phyloP scores from a whole-genome alignment of 208 protist species.

The Wallacemonas rigidus region DNA sequence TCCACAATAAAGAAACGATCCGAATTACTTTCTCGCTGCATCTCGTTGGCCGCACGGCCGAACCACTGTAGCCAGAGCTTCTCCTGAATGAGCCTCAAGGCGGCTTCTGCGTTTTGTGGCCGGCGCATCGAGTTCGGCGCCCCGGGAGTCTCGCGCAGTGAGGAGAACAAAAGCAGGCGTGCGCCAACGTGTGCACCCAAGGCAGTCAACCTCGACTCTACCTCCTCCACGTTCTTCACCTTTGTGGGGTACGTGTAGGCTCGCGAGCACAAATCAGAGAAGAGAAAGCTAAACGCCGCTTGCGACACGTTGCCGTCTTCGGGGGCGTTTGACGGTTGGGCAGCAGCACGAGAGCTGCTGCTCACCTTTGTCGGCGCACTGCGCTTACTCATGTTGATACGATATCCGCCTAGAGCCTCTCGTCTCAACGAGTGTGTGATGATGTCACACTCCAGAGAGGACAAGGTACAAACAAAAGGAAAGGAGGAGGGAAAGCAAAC shows the following conservation, averaged over 20 bases:
- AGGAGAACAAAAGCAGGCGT: constrained; percentile 68
- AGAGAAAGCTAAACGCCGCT: constrained; percentile 86
- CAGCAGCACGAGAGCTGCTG: constrained; percentile 25
- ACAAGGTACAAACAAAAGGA: no score
- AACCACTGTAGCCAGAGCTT: constrained; percentile 85
- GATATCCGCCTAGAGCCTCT: no score
- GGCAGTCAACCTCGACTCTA: constrained; percentile 70
- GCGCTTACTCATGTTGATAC: constrained; percentile 9
- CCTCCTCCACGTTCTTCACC: constrained; percentile 74
- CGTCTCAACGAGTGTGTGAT: no score
- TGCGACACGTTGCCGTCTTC: constrained; percentile 66
- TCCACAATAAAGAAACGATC: constrained; percentile 85
- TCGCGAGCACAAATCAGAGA: constrained; percentile 80
- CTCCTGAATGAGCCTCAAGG: constrained; percentile 68
- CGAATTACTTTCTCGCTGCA: constrained; percentile 81
- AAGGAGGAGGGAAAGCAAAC: no score
- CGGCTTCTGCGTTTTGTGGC: constrained; percentile 64
- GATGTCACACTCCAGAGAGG: no score
- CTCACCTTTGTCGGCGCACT: constrained; percentile 24
- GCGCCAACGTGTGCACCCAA: constrained; percentile 73
- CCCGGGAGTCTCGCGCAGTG: constrained; percentile 41
- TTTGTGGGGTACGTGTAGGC: constrained; percentile 78
- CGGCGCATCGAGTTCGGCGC: constrained; percentile 47
- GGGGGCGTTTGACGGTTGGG: background rate
- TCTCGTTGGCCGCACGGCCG: constrained; percentile 67